Evolutionary conservation across 768 basidiomycete species (phyloP).

Genomic region (Lentinula sp.): DNA sequence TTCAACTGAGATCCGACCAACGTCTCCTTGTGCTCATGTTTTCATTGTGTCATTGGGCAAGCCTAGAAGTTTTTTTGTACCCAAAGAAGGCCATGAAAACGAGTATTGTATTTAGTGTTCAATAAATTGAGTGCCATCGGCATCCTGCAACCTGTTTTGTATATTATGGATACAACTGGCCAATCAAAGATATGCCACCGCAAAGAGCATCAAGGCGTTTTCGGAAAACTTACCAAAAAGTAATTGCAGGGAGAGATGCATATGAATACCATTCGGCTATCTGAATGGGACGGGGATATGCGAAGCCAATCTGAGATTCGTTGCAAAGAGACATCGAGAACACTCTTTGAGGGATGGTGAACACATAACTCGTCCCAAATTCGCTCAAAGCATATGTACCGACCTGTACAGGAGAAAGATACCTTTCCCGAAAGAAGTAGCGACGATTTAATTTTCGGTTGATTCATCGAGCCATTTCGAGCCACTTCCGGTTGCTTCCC

Average conservation of each 20-base stretch:
- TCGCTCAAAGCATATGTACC: no score
- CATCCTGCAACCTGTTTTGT: not conserved
- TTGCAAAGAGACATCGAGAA: not conserved
- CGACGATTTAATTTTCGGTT: no score
- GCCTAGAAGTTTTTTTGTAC: not conserved
- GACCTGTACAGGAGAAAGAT: no score
- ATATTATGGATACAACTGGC: not conserved
- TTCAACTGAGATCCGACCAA: conserved; percentile 6
- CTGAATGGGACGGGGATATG: not conserved
- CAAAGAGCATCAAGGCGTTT: not conserved
- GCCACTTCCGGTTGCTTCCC: not conserved
- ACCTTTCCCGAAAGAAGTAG: no score
- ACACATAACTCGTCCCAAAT: no score
- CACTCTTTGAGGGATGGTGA: no score
- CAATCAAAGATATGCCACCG: not conserved
- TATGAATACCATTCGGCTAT: not conserved
- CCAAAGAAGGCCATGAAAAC: not conserved
- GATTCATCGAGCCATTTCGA: no score
- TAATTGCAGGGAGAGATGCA: not conserved
- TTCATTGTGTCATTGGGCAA: conserved; percentile 8
- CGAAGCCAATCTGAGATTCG: conserved; percentile 4
- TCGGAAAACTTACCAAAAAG: not conserved
- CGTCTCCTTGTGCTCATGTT: conserved; percentile 3
- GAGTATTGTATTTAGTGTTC: not conserved
- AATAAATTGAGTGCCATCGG: not conserved